Base-by-base conservation (phyloP, 2,329 filamentous ascomycete species). In the Stagonosporopsis cucurbitacearum region DNA sequence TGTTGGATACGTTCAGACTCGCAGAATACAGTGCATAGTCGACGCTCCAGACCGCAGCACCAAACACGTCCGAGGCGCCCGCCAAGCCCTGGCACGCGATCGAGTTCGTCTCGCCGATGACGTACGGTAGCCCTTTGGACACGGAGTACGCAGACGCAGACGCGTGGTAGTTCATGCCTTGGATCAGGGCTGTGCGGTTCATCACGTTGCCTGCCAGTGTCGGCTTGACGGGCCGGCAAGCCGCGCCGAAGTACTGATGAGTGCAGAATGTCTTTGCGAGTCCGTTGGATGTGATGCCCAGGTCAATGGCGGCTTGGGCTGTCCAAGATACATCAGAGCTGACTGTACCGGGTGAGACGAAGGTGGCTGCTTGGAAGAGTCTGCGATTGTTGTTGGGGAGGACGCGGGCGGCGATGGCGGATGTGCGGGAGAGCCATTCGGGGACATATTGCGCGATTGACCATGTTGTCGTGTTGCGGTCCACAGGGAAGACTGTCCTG, bases 21-120 rank as follows among this genome's bases (percentile, higher is more conserved):
- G 86, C 86, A 47, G 80, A 79, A 66, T 82, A 85, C 3, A 88
- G 76, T 57, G 82, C 83, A 73, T 87, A 88, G 69, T 88, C 85
- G 12, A 88, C 66, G 20, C 78, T 83, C 86, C 86, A 89, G 13
- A 88, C 81, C 12, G 86, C 85, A 3, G 86, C 86, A 28, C 86
- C 86, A 68, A 88, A 89, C 0, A 84, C 79, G 73, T 88, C 86
- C 35, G 84, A 87, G n/a, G 88, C 76, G 0, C 85, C 85, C 0
- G 85, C 82, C 6, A 80, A 79, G 49, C 86, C 86, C 72, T 88
- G 78, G 68, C 84, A 84, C 69, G 84, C 87, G 12, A 88, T 79
- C 6, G 82, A 86, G 71, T 88, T 88, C 43, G 81, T 80, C 73
- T 88, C 85, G 54, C 84, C 84, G 1, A 87, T 76, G 54, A 87